A percentile compares a stretch with the other conserved stretches of the same genome.
phyloP scores from a whole-genome alignment of 805 yeast genomes.

The Wickerhamomyces queroliae region DNA sequence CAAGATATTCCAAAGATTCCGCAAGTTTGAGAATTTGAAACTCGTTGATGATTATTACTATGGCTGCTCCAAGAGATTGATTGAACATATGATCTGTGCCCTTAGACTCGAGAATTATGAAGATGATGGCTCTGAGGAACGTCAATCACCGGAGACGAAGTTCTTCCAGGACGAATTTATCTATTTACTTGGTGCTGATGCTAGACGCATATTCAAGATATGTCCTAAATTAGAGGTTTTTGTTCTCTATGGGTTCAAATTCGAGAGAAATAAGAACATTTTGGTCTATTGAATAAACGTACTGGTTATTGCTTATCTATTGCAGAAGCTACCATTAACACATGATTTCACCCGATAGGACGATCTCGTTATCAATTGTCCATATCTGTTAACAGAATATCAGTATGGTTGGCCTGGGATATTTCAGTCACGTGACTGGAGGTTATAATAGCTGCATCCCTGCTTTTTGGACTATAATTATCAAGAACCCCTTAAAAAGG shows the following conservation, averaged over 20 bases:
- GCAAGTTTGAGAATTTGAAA: slow-evolving; percentile 4
- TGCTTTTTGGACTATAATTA: no score
- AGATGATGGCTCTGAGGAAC: background rate
- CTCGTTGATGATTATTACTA: slow-evolving; percentile 15
- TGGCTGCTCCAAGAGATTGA: slow-evolving; percentile 8
- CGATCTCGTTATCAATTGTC: no score
- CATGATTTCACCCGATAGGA: no score
- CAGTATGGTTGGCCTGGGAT: no score
- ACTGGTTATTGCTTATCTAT: no score
- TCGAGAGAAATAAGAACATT: background rate
- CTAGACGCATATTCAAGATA: background rate
- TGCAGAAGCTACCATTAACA: no score
- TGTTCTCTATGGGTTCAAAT: background rate
- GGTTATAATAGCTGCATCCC: no score
- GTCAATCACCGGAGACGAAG: background rate
- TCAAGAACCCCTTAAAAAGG: no score
- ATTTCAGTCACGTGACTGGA: no score
- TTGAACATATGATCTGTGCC: slow-evolving; percentile 13
- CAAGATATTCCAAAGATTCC: slow-evolving; percentile 8
- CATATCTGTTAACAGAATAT: no score
- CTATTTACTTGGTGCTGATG: background rate
- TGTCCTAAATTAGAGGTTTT: background rate
- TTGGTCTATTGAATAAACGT: background rate
- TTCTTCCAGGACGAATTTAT: background rate
- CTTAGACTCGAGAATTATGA: slow-evolving; percentile 17